phyloP scores from a whole-genome alignment of 371 early-diverging fungal genomes.

The Caulochytrium protostelioides region DNA sequence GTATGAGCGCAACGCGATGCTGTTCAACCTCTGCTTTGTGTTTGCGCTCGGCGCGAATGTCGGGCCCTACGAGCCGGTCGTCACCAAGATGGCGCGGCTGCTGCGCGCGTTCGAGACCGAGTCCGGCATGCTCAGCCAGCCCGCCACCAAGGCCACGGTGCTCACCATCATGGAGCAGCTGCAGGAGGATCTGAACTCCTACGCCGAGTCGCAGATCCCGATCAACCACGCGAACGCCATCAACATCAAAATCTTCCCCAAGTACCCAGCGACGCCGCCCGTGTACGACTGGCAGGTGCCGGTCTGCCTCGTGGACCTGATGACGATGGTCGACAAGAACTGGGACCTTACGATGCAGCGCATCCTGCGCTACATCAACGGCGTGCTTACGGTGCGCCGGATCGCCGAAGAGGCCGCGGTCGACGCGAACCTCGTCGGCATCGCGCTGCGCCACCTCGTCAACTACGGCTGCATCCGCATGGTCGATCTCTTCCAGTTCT shows the following conservation, averaged over 20 bases:
- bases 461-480: constrained; percentile 61
- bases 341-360: constrained; percentile 70
- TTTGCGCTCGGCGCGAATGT: constrained; percentile 37
- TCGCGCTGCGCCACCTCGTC: constrained; percentile 59
- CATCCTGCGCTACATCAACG: constrained; percentile 38
- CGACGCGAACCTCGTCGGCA: constrained; percentile 40
- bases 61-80: constrained; percentile 7
- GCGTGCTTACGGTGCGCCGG: constrained; percentile 44
- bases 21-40: constrained; percentile 75
- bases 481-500: constrained; percentile 64
- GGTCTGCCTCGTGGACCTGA: constrained; percentile 43
- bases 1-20: constrained; percentile 56
- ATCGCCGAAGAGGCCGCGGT: constrained; percentile 57
- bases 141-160: constrained; percentile 23
- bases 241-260: constrained; percentile 65
- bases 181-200: constrained; percentile 60
- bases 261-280: constrained; percentile 44
- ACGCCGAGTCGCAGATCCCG: constrained; percentile 67
- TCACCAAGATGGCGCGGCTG: constrained; percentile 52
- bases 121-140: constrained; percentile 39
- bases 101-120: constrained; percentile 51
- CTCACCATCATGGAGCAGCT: constrained; percentile 64
- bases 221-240: constrained; percentile 34
- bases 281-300: constrained; percentile 69
- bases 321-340: constrained; percentile 37